phyloP scores from a whole-genome alignment of 768 basidiomycete species.

The Butyriboletus loyo region DNA sequence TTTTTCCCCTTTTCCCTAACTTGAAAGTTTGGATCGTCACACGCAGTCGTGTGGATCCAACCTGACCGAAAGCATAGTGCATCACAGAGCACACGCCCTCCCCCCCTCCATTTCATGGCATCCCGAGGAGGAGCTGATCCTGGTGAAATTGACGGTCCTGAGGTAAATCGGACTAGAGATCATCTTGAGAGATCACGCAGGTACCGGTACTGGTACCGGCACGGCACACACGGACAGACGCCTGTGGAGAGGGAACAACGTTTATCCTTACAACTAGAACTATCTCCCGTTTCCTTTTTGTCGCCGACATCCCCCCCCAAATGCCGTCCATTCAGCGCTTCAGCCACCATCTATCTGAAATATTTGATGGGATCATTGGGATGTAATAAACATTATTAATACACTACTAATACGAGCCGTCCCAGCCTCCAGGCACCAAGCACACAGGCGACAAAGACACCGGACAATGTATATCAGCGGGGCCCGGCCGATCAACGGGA shows the following conservation, averaged over 20 bases:
- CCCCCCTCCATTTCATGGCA: background rate
- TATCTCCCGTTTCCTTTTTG: background rate
- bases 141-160: no score
- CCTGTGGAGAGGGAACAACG: background rate
- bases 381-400: no score
- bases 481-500: background rate
- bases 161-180: background rate
- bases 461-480: background rate
- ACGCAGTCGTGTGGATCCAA: background rate
- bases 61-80: background rate
- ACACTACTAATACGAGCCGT: no score
- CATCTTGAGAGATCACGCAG: no score
- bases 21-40: no score
- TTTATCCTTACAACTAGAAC: background rate
- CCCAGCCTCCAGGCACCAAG: no score
- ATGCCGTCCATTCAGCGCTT: background rate
- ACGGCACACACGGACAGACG: background rate
- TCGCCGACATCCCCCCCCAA: background rate
- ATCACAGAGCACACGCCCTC: background rate
- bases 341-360: background rate
- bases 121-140: no score
- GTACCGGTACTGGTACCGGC: no score
- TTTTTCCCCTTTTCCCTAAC: no score
- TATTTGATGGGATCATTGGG: no score
- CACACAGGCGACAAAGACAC: no score